phyloP scores from a whole-genome alignment of 164 flowering plant genomes.

The Stephania yunnanensis region DNA sequence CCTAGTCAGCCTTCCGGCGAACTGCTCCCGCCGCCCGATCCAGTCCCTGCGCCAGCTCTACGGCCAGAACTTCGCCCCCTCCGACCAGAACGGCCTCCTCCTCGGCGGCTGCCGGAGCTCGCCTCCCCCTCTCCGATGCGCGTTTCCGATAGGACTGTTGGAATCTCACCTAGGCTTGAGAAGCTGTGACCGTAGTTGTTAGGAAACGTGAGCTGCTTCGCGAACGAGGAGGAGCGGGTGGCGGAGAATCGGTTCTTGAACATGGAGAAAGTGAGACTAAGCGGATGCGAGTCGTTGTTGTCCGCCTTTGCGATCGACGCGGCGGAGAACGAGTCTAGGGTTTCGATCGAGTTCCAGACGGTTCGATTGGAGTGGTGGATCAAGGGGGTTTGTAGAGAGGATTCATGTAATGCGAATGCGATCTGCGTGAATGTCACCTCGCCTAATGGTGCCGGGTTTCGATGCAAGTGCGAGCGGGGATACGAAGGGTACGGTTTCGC shows the following conservation, averaged over 20 bases:
- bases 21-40: slow-evolving; percentile 47
- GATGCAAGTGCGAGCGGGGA: slow-evolving; percentile 56
- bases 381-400: slow-evolving; percentile 24
- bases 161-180: slow-evolving; percentile 26
- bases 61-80: slow-evolving; percentile 41
- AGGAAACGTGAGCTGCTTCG: slow-evolving; percentile 37
- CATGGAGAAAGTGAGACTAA: slow-evolving; percentile 7
- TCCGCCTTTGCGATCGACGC: slow-evolving; percentile 38
- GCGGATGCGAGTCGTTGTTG: slow-evolving; percentile 30
- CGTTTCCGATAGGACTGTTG: slow-evolving; percentile 26
- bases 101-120: slow-evolving; percentile 34
- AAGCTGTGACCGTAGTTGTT: slow-evolving; percentile 15
- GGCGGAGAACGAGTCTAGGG: slow-evolving; percentile 8
- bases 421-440: slow-evolving; percentile 24
- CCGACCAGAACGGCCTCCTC: slow-evolving; percentile 49
- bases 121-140: slow-evolving; percentile 18
- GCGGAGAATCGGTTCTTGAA: slow-evolving; percentile 19
- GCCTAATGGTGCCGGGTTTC: slow-evolving; percentile 27
- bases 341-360: slow-evolving; percentile 43
- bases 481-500: slow-evolving; percentile 58
- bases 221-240: slow-evolving; percentile 9
- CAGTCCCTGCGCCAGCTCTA: slow-evolving; percentile 21
- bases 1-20: slow-evolving; percentile 29
- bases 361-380: slow-evolving; percentile 76
- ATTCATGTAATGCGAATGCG: slow-evolving; percentile 33